Evolutionary conservation across 345 rosid genomes (phyloP).

Genomic region (Arabis hirsuta): DNA sequence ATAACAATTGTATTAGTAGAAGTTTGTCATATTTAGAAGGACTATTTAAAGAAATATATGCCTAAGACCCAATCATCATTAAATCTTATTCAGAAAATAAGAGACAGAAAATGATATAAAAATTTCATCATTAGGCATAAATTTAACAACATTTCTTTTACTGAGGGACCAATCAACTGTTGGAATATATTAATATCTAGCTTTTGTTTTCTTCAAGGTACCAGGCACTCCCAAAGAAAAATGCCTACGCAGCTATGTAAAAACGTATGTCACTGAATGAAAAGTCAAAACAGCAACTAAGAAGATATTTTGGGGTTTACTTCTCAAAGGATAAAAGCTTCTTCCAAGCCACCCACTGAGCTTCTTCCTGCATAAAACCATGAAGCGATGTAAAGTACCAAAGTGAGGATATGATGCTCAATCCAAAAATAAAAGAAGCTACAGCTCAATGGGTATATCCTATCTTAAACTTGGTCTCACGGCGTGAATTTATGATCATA

Average conservation of each 20-base stretch:
- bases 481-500: conserved; percentile 17
- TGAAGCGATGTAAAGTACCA: conserved; percentile 6
- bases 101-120: background rate
- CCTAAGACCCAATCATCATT: conserved; percentile 8
- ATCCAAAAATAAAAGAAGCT: background rate
- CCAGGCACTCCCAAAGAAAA: conserved; percentile 2
- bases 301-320: conserved; percentile 48
- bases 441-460: conserved; percentile 8
- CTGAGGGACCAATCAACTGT: conserved; percentile 2
- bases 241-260: conserved; percentile 15
- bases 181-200: conserved; percentile 15
- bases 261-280: background rate
- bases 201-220: conserved; percentile 2
- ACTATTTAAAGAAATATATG: conserved; percentile 4
- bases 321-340: conserved; percentile 82
- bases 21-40: conserved; percentile 15
- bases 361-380: conserved; percentile 70
- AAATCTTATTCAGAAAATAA: conserved; percentile 15
- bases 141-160: conserved; percentile 6
- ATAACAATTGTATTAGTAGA: conserved; percentile 25
- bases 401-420: conserved; percentile 18
- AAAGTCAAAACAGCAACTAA: background rate
- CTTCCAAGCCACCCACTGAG: conserved; percentile 96
- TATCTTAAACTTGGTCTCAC: conserved; percentile 14
- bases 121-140: conserved; percentile 13